Conservation (phyloP, 2,329 filamentous ascomycete genomes). For the Ascomycota sp. region DNA sequence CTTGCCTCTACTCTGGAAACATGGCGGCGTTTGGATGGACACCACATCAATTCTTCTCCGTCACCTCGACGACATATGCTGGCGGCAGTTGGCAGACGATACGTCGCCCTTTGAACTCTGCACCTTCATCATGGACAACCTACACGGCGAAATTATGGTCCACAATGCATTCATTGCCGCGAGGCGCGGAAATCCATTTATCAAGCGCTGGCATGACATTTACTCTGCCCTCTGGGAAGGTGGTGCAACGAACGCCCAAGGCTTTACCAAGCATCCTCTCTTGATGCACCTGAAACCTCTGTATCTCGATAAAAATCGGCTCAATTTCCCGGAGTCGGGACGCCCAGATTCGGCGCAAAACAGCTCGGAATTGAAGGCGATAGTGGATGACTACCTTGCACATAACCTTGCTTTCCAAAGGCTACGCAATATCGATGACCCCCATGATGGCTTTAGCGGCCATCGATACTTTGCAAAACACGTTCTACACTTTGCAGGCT, state of each 20-base stretch:
- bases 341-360: too few relatives aligned
- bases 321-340: too few relatives aligned
- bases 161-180: background rate
- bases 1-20: constrained; percentile 15
- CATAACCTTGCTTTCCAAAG: background rate
- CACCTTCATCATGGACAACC: background rate
- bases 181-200: background rate
- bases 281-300: background rate
- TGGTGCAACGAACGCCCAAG: background rate
- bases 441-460: background rate
- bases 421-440: background rate
- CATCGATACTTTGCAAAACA: background rate
- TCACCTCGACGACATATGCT: constrained; percentile 19
- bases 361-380: too few relatives aligned
- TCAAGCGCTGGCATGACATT: background rate
- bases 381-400: background rate
- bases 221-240: background rate
- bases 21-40: constrained; percentile 22
- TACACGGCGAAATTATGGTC: background rate
- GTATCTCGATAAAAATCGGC: too few relatives aligned
- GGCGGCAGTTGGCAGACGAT: constrained; percentile 12
- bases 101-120: background rate
- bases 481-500: background rate
- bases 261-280: background rate
- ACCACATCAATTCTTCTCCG: constrained; percentile 19